Evolutionary conservation across 2,329 filamentous ascomycete genomes (phyloP), one percentile per base, ranked within the genome.

Genomic region (Diaporthe capsici): DNA sequence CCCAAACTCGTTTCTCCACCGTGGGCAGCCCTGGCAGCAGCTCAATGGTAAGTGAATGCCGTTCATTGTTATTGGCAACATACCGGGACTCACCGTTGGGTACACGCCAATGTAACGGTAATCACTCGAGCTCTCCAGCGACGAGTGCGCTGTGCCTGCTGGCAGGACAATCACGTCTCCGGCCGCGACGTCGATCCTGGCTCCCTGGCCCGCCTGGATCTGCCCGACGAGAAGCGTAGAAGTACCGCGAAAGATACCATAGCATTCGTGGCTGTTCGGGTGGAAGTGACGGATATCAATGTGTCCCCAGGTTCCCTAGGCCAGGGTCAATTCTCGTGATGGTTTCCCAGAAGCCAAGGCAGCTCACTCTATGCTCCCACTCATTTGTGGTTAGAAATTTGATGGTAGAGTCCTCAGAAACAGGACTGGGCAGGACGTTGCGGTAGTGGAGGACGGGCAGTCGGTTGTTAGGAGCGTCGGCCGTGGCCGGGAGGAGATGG

Each of bases 291-390:
- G 68, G 22, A 72, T 72, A 25, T 58, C 68, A 47, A 58, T 72
- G 20, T 72, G 68, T 10, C 68, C 68, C 68, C 68, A 72, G 3
- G 85, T 91, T 4, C 87, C 86, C 0, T 81, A 20, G 15, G 28
- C n/a, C 13, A 3, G n/a, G 15, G 58, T 63, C 22, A 63, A n/a
- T 12, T 39, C 10, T 39, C 37, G 20, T 12, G 22, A 13, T 17
- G 17, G 6, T 39, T 12, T 39, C 37, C 37, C 37, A 42, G n/a
- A 20, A 12, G n/a, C 8, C 9, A 44, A 2, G 20, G 7, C 17
- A 20, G 44, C 60, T 7, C 39, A 63, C 60, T 28, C 60, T 42
- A 4, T 63, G 44, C 12, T 63, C 60, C 60, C 60, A 63, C 13
- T 9, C n/a, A 63, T 63, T n/a, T 20, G 60, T 22, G 6, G 60